Conservation (phyloP, 495 filamentous ascomycete genomes). For the Neurospora sp. region DNA sequence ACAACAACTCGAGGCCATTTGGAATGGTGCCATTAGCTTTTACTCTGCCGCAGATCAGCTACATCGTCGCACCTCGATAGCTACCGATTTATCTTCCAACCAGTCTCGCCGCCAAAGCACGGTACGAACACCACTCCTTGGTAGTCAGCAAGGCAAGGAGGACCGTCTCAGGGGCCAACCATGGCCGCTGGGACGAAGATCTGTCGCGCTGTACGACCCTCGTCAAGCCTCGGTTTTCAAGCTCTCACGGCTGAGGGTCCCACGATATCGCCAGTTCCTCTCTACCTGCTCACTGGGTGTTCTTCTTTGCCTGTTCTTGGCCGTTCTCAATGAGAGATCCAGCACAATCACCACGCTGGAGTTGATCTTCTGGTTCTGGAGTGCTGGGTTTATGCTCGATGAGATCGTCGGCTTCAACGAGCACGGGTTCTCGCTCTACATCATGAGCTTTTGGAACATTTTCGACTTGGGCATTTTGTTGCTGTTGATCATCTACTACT, state of each 20-base stretch:
- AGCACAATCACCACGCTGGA: conserved; percentile 70
- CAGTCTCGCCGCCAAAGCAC: conserved; percentile 25
- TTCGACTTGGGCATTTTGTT: conserved; percentile 84
- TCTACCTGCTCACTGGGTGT: conserved; percentile 77
- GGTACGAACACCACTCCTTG: conserved; percentile 32
- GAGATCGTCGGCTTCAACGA: conserved; percentile 89
- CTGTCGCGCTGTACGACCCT: conserved; percentile 82
- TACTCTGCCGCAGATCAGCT: conserved; percentile 76
- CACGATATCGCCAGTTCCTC: conserved; percentile 78
- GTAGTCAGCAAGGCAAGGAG: conserved; percentile 30
- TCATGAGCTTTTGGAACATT: conserved; percentile 94
- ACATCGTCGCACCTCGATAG: conserved; percentile 43
- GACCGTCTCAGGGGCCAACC: conserved; percentile 22
- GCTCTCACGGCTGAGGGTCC: conserved; percentile 77
- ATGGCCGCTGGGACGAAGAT: conserved; percentile 45
- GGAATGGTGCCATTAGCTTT: conserved; percentile 89
- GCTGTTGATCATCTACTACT: conserved; percentile 81
- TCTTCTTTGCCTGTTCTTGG: conserved; percentile 72
- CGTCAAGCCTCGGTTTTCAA: conserved; percentile 84
- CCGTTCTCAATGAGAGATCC: conserved; percentile 60
- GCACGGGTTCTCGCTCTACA: conserved; percentile 86
- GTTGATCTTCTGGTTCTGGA: conserved; percentile 92
- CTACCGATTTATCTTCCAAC: conserved; percentile 7
- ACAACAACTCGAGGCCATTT: conserved; percentile 88
- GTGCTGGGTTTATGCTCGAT: conserved; percentile 92